Base-by-base conservation (phyloP, 1,284 basidiomycete genomes). In the Anthracocystis walkeri region DNA sequence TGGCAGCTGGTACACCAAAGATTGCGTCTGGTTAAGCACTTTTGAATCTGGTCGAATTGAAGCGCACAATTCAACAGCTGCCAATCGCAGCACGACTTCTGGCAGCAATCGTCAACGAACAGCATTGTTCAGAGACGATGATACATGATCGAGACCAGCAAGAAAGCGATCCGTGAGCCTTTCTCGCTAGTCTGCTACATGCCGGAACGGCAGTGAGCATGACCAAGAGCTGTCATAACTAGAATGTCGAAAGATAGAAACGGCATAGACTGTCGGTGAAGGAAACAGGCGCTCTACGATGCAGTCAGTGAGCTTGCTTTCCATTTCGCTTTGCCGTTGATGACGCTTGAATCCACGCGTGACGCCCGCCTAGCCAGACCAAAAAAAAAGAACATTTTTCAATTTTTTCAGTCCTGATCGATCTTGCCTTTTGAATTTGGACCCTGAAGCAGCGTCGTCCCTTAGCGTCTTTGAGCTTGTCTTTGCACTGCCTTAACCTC, bases 31-130 rank as follows among this genome's bases (percentile, higher is more conserved):
- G 1, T 48, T 48, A 48, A 48, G 27, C 46, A 48, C 2, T 6
- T 10, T 49, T 23, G n/a, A 20, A 35, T 20, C 49, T 33, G 27
- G 12, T 11, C 12, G 12, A 21, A 23, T 38, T 8, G 1, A 41
- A 35, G 51, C 40, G 51, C 51, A 41, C 51, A 38, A 52, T n/a
- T 52, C 51, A 52, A 52, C 21, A 53, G 35, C 40, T 16, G 53
- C n/a, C 40, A 20, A 23, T 44, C 40, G 21, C 23, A 29, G 27
- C n/a, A 16, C 38, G 51, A 38, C 31, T 10, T 31, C 6, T 31
- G 29, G 29, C 29, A 35, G 33, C 12, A 12, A 44, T 20, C 42
- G 11, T 40, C 38, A 14, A 40, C 18, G 42, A 8, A n/a, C n/a
- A n/a, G n/a, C n/a, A n/a, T n/a, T n/a, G n/a, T n/a, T n/a, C n/a